Conservation (phyloP, 345 rosid genomes). For the Brassica nigra region DNA sequence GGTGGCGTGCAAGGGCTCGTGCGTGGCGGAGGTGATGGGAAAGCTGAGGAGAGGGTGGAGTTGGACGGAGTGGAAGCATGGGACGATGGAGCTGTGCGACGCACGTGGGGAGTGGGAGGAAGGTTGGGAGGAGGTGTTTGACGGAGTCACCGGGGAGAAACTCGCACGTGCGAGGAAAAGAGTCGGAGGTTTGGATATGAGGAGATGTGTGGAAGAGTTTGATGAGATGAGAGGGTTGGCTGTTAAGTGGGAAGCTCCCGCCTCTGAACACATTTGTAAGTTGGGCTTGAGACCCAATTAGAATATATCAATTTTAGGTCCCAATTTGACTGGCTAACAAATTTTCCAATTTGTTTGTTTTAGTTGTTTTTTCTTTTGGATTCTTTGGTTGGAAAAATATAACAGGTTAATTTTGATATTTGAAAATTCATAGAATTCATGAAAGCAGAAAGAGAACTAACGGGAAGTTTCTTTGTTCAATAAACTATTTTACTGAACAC, state of each 20-base stretch:
- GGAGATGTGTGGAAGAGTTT: slow-evolving; percentile 59
- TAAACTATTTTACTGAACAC: background rate
- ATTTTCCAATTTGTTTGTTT: background rate
- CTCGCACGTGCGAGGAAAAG: slow-evolving; percentile 56
- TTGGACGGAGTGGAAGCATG: slow-evolving; percentile 83
- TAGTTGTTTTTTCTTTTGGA: background rate
- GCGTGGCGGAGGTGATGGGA: slow-evolving; percentile 61
- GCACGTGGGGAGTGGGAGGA: slow-evolving; percentile 66
- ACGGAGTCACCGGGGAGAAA: slow-evolving; percentile 49
- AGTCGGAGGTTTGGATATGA: slow-evolving; percentile 39
- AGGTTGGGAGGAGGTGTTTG: slow-evolving; percentile 76
- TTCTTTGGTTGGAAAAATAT: background rate
- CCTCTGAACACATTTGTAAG: slow-evolving; percentile 58
- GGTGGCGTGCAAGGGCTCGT: background rate
- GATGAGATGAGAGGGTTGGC: slow-evolving; percentile 50
- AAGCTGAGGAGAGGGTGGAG: slow-evolving; percentile 65
- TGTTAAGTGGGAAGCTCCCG: slow-evolving; percentile 69
- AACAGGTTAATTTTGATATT: background rate
- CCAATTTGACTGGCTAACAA: background rate
- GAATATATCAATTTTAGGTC: background rate
- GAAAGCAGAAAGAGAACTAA: too few species aligned
- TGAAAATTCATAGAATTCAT: background rate
- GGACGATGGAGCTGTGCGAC: slow-evolving; percentile 65
- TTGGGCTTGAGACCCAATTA: slow-evolving; percentile 40
- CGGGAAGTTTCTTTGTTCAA: background rate